Conservation (phyloP, 805 yeast species). For the Metschnikowia koreensis region DNA sequence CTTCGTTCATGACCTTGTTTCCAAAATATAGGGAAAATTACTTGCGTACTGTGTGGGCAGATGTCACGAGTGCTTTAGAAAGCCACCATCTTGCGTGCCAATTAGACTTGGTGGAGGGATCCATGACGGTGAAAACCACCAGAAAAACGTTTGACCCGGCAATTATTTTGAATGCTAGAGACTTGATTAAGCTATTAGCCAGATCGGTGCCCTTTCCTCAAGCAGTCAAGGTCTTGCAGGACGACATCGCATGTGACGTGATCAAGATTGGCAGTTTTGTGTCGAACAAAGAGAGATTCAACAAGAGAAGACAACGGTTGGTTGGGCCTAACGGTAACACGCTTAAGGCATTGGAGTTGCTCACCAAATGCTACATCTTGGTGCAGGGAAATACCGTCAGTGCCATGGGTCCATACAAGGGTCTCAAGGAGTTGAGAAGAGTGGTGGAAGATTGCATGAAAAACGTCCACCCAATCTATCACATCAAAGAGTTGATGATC, state of each 20-base stretch:
- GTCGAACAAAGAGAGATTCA: constrained; percentile 86
- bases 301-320: constrained; percentile 91
- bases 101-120: constrained; percentile 89
- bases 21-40: constrained; percentile 96
- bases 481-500: constrained; percentile 96
- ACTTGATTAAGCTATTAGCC: constrained; percentile 86
- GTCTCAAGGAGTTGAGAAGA: constrained; percentile 86
- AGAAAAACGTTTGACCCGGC: constrained; percentile 96
- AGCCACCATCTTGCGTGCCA: constrained; percentile 77
- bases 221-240: constrained; percentile 86
- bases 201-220: constrained; percentile 97
- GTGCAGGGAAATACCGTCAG: constrained; percentile 98
- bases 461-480: constrained; percentile 95
- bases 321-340: constrained; percentile 98
- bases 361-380: constrained; percentile 92
- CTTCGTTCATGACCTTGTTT: constrained; percentile 89
- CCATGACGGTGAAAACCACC: constrained; percentile 95
- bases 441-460: constrained; percentile 98
- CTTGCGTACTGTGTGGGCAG: constrained; percentile 87
- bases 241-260: constrained; percentile 93
- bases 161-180: constrained; percentile 89
- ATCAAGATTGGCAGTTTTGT: constrained; percentile 91
- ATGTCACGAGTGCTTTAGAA: constrained; percentile 78
- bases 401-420: constrained; percentile 94
- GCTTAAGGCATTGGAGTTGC: constrained; percentile 86